These are phyloP conservation scores for Apiotrichum mycotoxinovorans DNA, from an alignment of 1,284 basidiomycete genomes.

Conservation along the genomic window DNA sequence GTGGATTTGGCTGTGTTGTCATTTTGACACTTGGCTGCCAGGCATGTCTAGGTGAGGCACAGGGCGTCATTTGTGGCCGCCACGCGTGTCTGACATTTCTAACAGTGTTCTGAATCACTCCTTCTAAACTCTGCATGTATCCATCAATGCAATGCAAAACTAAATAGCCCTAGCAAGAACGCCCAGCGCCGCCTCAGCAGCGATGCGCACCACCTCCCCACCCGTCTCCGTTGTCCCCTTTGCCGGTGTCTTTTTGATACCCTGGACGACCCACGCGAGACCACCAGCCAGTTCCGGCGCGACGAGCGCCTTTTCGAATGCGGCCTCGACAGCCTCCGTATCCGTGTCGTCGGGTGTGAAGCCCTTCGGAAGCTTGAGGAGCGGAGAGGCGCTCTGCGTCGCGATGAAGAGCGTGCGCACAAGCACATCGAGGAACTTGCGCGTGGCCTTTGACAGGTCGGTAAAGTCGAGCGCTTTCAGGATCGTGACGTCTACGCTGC, in stretches of 20 bases:
- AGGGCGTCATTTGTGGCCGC: no score
- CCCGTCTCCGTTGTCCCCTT: conserved; percentile 51
- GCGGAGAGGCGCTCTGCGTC: conserved; percentile 67
- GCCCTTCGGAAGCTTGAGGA: conserved; percentile 40
- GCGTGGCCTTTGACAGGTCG: conserved; percentile 61
- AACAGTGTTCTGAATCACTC: neutral
- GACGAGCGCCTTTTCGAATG: conserved; percentile 37
- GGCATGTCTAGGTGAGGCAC: no score
- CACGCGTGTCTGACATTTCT: no score
- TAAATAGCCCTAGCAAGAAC: conserved; percentile 53
- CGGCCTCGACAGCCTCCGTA: conserved; percentile 46
- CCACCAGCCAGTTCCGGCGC: conserved; percentile 43
- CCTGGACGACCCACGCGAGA: conserved; percentile 52
- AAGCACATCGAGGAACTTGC: conserved; percentile 65
- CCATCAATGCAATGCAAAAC: neutral
- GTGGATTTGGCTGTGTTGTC: neutral
- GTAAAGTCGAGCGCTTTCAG: conserved; percentile 89
- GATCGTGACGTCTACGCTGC: conserved; percentile 65
- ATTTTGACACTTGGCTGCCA: no score
- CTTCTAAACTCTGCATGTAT: neutral
- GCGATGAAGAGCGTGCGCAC: conserved; percentile 66
- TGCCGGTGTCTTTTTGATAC: conserved; percentile 56
- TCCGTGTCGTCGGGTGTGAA: conserved; percentile 47
- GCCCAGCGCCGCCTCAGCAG: conserved; percentile 61
- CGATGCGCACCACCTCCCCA: conserved; percentile 60